phyloP scores from a whole-genome alignment of 2,329 filamentous ascomycete genomes.

The Microsporum canis region DNA sequence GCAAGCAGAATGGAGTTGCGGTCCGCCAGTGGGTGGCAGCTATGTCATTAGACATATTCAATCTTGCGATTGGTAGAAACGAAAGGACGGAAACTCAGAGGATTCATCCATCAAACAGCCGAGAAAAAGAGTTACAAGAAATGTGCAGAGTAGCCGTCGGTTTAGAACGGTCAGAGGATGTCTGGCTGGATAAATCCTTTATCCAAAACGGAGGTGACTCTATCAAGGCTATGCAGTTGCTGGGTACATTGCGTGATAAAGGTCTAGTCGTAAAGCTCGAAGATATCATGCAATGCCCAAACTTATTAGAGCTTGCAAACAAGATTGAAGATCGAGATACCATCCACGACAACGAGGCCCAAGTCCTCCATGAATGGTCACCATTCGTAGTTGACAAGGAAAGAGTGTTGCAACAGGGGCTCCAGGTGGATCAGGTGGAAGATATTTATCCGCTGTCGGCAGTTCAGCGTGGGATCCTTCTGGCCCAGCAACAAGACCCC shows the following conservation, averaged over 20 bases:
- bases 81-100: neutral
- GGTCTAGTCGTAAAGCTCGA: neutral
- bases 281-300: neutral
- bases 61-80: neutral
- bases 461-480: constrained; percentile 29
- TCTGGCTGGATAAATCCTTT: constrained; percentile 6
- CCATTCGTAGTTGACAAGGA: neutral
- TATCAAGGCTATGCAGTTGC: constrained; percentile 17
- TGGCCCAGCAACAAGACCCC: neutral
- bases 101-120: neutral
- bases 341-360: neutral
- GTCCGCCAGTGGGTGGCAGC: neutral
- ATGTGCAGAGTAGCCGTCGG: neutral
- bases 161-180: neutral
- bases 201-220: constrained; percentile 14
- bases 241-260: neutral
- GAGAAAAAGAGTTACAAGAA: neutral
- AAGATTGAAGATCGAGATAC: neutral
- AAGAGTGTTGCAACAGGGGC: neutral
- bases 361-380: neutral
- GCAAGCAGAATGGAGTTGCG: constrained; percentile 11
- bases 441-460: constrained; percentile 25
- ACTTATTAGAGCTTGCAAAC: neutral
- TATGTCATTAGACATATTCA: neutral
- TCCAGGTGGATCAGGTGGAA: constrained; percentile 12